Conservation (phyloP, 2,329 filamentous ascomycete species). For the Phoma sp. region DNA sequence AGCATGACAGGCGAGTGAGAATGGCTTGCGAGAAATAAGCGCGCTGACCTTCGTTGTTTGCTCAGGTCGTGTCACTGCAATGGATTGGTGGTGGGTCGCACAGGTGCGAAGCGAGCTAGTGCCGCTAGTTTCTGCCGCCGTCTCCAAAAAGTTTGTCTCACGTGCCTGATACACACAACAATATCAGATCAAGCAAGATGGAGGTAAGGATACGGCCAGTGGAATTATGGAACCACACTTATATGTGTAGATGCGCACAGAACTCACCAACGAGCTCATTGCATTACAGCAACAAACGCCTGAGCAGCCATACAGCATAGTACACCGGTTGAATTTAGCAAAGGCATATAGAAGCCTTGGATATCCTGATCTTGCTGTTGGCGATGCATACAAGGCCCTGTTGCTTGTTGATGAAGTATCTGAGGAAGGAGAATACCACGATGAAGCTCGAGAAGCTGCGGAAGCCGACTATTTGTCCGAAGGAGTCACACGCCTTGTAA, state of each 20-base stretch:
- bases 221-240: neutral
- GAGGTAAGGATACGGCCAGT: neutral
- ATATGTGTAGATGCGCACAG: conserved; percentile 12
- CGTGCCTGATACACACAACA: conserved; percentile 5
- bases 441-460: conserved; percentile 66
- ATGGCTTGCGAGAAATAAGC: neutral
- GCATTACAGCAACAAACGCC: conserved; percentile 34
- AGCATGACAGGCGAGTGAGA: conserved; percentile 29
- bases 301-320: conserved; percentile 49
- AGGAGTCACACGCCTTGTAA: conserved; percentile 13
- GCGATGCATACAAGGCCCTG: conserved; percentile 90
- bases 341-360: conserved; percentile 74
- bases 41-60: neutral
- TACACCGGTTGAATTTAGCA: conserved; percentile 67
- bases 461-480: conserved; percentile 36
- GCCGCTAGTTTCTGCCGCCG: conserved; percentile 8
- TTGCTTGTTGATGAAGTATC: conserved; percentile 81
- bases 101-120: conserved; percentile 11
- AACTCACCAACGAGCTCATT: conserved; percentile 28
- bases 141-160: conserved; percentile 18
- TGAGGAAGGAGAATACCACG: conserved; percentile 83
- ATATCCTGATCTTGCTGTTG: conserved; percentile 88
- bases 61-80: conserved; percentile 4
- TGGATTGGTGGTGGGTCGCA: conserved; percentile 6
- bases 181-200: neutral